These are phyloP conservation scores for Cadophora luteo-olivacea DNA, from an alignment of 2,329 filamentous ascomycete species.

Conservation along the genomic window DNA sequence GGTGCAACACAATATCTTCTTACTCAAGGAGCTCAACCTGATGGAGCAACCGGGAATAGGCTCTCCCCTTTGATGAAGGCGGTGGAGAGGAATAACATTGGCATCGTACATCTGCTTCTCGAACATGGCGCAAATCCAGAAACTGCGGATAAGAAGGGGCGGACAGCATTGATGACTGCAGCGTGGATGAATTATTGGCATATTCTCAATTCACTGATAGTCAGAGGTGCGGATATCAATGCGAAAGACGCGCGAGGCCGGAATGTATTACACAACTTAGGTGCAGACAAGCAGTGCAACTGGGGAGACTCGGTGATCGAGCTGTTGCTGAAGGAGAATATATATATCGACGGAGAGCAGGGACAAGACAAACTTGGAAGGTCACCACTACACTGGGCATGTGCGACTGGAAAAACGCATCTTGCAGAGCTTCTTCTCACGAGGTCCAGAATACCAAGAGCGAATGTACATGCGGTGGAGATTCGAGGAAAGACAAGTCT, in stretches of 20 bases:
- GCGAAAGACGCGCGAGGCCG: constrained; percentile 33
- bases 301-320: constrained; percentile 40
- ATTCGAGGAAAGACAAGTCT: constrained; percentile 37
- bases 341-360: constrained; percentile 36
- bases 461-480: constrained; percentile 35
- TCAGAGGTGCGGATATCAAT: constrained; percentile 38
- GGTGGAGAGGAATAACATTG: constrained; percentile 37
- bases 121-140: constrained; percentile 38
- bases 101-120: constrained; percentile 36
- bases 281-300: constrained; percentile 36
- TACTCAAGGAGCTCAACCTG: constrained; percentile 33
- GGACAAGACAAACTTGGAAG: constrained; percentile 34
- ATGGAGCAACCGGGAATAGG: constrained; percentile 35
- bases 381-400: constrained; percentile 40
- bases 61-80: constrained; percentile 36
- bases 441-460: constrained; percentile 28
- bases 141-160: constrained; percentile 37
- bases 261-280: constrained; percentile 40
- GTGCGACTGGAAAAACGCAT: constrained; percentile 37
- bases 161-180: constrained; percentile 39
- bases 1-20: constrained; percentile 37
- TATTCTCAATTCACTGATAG: constrained; percentile 35
- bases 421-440: constrained; percentile 36
- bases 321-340: constrained; percentile 33
- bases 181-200: constrained; percentile 40